A percentile compares a stretch with the other conserved stretches of the same genome.
Evolutionary conservation across 208 protist genomes (phyloP).

Genomic region (Giardia duodenalis): DNA sequence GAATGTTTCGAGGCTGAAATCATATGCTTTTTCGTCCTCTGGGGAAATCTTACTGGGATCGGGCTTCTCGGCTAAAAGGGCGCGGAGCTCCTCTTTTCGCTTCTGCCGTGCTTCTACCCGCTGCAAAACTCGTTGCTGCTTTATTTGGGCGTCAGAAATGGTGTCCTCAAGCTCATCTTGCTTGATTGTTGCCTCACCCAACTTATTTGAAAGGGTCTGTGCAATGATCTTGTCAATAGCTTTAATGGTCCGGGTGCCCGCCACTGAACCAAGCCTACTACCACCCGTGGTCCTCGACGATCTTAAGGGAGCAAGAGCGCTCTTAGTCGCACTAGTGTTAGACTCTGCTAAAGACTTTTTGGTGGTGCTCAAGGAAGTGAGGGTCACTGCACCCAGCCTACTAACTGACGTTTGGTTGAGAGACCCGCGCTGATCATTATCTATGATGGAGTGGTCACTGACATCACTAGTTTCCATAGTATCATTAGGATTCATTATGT

Average conservation of each 20-base stretch:
- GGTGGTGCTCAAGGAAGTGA: too few relatives aligned
- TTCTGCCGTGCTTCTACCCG: neutral
- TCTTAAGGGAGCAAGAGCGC: neutral
- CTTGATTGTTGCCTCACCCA: neutral
- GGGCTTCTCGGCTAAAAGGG: neutral
- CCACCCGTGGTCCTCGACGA: neutral
- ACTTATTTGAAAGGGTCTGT: neutral
- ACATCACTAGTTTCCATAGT: neutral
- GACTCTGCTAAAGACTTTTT: too few relatives aligned
- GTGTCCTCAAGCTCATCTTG: neutral
- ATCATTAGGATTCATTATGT: neutral
- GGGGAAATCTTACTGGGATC: neutral
- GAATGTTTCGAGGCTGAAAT: neutral
- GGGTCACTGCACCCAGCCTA: neutral
- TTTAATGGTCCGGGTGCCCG: neutral
- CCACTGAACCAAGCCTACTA: too few relatives aligned
- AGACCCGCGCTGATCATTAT: too few relatives aligned
- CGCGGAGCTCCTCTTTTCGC: neutral
- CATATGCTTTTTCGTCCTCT: neutral
- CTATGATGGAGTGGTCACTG: too few relatives aligned
- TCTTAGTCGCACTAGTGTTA: neutral
- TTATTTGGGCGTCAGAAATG: neutral
- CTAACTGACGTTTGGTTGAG: neutral
- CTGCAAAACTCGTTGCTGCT: neutral
- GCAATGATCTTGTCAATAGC: conserved; percentile 10